A percentile compares a stretch with the other conserved stretches of the same genome.
Evolutionary conservation across 148 eudicot genomes (phyloP).

Genomic region (Fagopyrum esculentum): DNA sequence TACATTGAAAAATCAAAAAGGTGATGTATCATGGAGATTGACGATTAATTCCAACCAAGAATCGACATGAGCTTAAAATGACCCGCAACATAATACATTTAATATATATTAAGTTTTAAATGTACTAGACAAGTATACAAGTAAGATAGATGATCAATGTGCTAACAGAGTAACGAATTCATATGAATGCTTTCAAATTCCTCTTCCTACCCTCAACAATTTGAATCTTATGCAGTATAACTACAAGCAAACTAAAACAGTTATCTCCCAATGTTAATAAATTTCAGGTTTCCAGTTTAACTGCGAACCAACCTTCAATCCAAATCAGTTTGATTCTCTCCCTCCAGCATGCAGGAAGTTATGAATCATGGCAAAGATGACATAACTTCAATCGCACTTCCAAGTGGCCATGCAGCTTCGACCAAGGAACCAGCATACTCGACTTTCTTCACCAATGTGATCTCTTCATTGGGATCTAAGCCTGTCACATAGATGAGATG

Average conservation of each 20-base stretch:
- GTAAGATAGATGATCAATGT: background rate
- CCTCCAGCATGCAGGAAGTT: background rate
- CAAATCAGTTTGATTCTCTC: background rate
- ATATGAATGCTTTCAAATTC: background rate
- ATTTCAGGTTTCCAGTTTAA: background rate
- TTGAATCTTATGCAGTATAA: constrained; percentile 11
- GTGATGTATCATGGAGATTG: no score
- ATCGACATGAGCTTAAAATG: no score
- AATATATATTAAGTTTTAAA: background rate
- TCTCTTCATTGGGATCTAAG: constrained; percentile 51
- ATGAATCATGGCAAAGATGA: constrained; percentile 35
- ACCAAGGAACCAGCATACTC: constrained; percentile 51
- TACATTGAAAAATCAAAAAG: no score
- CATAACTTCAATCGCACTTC: constrained; percentile 76
- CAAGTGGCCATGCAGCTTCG: constrained; percentile 92
- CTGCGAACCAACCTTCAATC: background rate
- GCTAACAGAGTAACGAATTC: background rate
- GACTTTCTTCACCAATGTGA: constrained; percentile 73
- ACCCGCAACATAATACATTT: no score
- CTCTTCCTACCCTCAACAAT: background rate
- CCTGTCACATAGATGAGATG: constrained; percentile 33
- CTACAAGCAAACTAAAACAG: background rate
- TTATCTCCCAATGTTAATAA: background rate
- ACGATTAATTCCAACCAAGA: no score
- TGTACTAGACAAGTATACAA: background rate